Evolutionary conservation across 2,329 filamentous ascomycete species (phyloP), one percentile per base, ranked within the genome.

Genomic region (Septoria linicola): DNA sequence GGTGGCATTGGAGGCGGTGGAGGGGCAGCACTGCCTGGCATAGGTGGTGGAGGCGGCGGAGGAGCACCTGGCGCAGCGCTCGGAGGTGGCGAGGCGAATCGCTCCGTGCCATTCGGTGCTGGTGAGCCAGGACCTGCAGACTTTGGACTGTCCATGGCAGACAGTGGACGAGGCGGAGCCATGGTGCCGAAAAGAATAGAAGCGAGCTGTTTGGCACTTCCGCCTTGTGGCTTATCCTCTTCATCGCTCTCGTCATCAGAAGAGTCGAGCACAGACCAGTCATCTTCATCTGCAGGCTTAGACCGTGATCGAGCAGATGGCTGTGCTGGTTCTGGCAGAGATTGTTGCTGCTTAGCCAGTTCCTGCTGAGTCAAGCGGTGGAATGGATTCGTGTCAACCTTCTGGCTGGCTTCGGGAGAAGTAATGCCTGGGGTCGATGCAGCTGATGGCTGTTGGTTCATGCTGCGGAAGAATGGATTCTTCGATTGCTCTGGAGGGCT

Each of bases 131-230:
- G 63, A 17, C 68, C 70, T 4, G 34, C 35, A 5, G 66, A 60
- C 65, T 47, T 44, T 3, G 54, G 54, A 59, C 87, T 84, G 48
- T 88, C 89, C 69, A 88, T 83, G 5, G 89, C 87, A 16, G 89
- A 95, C 37, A 96, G 73, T 23, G 92, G 91, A 44, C 92, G 84
- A 11, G 93, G 92, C 32, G 93, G 92, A 8, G 82, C 92, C 91
- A 99, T 97, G 44, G 91, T 96, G 53, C 93, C 92, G 68, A 99
- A 99, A 16, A 99, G 79, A 54, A 96, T 93, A 5, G 89, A 95
- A 13, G 93, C 93, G 31, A 99, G 81, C 63, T 96, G 89, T 54
- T 95, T 93, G 41, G 93, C 93, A 61, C 83, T 89, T 53, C 87
- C 84, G 48, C 89, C 89, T 43, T 87, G 87, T 14, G 88, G 85